A percentile compares a stretch with the other conserved stretches of the same genome.
Conservation (phyloP, 805 yeast genomes). For the Maudiozyma serrabonitensis region DNA sequence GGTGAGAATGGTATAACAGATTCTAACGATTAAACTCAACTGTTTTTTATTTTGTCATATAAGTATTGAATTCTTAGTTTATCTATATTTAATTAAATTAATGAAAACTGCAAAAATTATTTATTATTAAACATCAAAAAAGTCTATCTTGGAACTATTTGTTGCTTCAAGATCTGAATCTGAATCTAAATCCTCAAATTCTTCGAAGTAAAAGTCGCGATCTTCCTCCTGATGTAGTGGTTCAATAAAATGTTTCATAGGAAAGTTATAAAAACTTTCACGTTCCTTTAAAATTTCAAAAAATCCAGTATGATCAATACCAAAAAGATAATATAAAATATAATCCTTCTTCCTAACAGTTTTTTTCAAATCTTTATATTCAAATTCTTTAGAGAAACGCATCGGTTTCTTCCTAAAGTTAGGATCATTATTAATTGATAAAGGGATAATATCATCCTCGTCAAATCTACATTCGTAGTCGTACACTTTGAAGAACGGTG, state of each 20-base stretch:
- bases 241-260: conserved; percentile 10
- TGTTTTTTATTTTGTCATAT: background rate
- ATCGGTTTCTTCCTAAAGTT: conserved; percentile 6
- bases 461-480: conserved; percentile 19
- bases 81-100: background rate
- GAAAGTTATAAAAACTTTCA: conserved; percentile 11
- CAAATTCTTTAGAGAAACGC: conserved; percentile 19
- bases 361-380: conserved; percentile 13
- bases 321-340: conserved; percentile 17
- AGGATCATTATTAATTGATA: conserved; percentile 13
- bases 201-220: background rate
- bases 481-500: conserved; percentile 13
- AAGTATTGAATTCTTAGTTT: background rate
- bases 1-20: conserved; percentile 62
- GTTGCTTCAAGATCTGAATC: background rate
- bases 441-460: conserved; percentile 11
- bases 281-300: conserved; percentile 18
- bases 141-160: no score
- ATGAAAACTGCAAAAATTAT: background rate
- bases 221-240: conserved; percentile 6
- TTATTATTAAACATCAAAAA: background rate
- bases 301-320: conserved; percentile 19
- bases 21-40: conserved; percentile 21
- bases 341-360: conserved; percentile 10
- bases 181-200: background rate